Conservation (phyloP, 2,329 filamentous ascomycete species). For the Pseudogymnoascus pannorum region DNA sequence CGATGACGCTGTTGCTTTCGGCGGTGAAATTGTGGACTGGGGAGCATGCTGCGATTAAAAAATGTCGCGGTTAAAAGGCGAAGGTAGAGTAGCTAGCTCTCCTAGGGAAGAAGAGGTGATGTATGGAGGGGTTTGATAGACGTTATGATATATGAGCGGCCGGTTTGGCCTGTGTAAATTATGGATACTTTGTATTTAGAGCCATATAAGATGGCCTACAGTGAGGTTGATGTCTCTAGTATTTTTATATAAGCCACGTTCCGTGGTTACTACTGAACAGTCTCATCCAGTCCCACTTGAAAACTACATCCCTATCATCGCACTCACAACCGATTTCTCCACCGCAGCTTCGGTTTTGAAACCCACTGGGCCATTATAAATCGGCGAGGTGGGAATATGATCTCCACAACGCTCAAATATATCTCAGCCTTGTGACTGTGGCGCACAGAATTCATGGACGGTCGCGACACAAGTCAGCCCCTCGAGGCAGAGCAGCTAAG, state of each 20-base stretch:
- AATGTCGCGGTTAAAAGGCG: neutral
- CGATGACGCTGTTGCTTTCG: slow-evolving; percentile 12
- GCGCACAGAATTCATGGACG: neutral
- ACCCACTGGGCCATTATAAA: no score
- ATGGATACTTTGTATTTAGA: neutral
- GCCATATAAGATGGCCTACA: neutral
- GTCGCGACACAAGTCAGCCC: neutral
- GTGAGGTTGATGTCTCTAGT: neutral
- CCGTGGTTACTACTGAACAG: neutral
- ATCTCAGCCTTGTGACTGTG: neutral
- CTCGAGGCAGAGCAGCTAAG: neutral
- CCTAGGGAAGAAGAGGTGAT: neutral
- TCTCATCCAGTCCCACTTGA: neutral
- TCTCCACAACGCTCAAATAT: neutral
- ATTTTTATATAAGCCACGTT: neutral
- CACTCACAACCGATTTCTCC: no score
- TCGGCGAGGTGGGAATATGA: neutral
- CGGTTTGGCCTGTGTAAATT: neutral
- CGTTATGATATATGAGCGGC: neutral
- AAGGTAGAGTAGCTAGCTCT: neutral
- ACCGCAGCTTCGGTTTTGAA: no score
- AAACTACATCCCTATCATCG: no score
- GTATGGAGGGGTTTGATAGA: neutral
- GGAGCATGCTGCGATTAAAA: neutral
- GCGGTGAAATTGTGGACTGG: neutral